Evolutionary conservation across 371 early-diverging fungal genomes (phyloP), one percentile per base, ranked within the genome.

Genomic region (Blastocladiella emersonii): DNA sequence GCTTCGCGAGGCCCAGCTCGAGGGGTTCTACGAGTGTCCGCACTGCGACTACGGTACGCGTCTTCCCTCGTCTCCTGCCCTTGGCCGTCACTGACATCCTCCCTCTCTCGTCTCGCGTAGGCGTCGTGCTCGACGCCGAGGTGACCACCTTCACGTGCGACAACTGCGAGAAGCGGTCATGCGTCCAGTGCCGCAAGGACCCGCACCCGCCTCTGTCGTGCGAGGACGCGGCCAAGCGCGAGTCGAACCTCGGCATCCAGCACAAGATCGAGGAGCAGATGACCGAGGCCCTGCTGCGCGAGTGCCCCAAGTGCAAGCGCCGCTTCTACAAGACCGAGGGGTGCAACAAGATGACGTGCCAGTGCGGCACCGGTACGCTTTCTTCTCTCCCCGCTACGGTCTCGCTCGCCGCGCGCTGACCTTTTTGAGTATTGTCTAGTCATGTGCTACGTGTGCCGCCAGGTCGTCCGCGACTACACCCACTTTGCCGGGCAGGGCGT

Each of bases 231-330:
- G 76, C 77, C 41, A 70, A 66, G 51, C 72, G 66, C 15, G 30
- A 73, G 39, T 61, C 63, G 48, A 72, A 61, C 3, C 48, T 48
- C 48, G 23, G 23, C 25, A 23, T n/a, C 5, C 69, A 76, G 34
- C 80, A 80, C 61, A 57, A 53, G 43, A 69, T 79, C 23, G 80
- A 76, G 48, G 80, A 80, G 63, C 66, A 72, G n/a, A 79, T 80
- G 80, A 73, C 79, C 1, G 66, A 75, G 39, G 80, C 80, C 0
- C 64, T 80, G 57, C 64, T 80, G 34, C 65, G 80, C n/a, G 73
- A 71, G 56, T 80, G 80, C 63, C 70, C 75, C 2, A 74, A 73
- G 57, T 80, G 80, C 68, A 68, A 63, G 30, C 43, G 63, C 4
- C 56, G 64, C 41, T 72, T 55, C 59, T 64, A 41, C 63, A 74